phyloP scores from a whole-genome alignment of 768 basidiomycete species.

The Jaapia argillacea region DNA sequence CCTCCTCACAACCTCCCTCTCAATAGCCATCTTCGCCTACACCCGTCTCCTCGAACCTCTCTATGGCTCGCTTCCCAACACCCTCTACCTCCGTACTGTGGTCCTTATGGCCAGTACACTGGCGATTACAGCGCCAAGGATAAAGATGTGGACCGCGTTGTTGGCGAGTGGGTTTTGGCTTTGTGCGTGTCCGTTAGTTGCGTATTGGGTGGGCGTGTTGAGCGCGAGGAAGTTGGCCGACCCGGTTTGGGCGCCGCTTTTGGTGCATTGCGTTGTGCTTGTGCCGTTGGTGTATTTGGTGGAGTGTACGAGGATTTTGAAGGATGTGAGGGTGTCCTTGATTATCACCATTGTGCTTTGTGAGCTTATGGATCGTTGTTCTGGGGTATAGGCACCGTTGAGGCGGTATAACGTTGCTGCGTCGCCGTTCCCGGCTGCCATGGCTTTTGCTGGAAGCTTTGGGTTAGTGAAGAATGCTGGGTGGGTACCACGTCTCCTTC shows the following conservation, averaged over 20 bases:
- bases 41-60: slow-evolving; percentile 56
- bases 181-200: slow-evolving; percentile 42
- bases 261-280: slow-evolving; percentile 47
- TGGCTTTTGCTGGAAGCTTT: background rate
- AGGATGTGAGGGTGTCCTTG: slow-evolving; percentile 24
- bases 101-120: slow-evolving; percentile 21
- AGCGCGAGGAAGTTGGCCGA: slow-evolving; percentile 44
- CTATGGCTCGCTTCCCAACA: slow-evolving; percentile 53
- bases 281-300: slow-evolving; percentile 46
- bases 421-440: background rate
- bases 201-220: slow-evolving; percentile 55
- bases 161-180: slow-evolving; percentile 30
- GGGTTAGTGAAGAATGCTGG: background rate
- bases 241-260: slow-evolving; percentile 45
- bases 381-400: background rate
- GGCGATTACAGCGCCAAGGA: slow-evolving; percentile 24
- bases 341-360: background rate
- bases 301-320: slow-evolving; percentile 28
- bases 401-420: background rate
- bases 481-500: too few species aligned
- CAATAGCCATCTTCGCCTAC: slow-evolving; percentile 53
- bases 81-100: slow-evolving; percentile 33
- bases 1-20: slow-evolving; percentile 25
- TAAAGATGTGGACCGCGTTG: slow-evolving; percentile 22
- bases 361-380: background rate